Evolutionary conservation across 805 yeast species (phyloP), one percentile per base, ranked within the genome.

Genomic region (Metschnikowia similis): DNA sequence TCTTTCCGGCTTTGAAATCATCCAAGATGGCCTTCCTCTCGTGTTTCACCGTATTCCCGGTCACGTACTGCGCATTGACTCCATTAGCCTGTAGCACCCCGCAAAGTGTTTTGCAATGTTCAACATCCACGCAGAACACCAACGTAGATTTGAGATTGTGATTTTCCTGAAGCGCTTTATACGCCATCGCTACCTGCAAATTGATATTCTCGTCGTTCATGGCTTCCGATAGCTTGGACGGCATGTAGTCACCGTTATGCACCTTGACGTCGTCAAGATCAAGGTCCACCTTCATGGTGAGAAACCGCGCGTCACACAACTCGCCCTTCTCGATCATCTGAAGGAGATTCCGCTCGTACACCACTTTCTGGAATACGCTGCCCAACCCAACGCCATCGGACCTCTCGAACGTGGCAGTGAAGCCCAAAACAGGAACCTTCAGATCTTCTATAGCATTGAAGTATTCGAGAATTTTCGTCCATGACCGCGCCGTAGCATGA

Each of bases 331-430:
- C 61, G 17, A 92, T 81, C 86, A 91, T 81, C 28, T 83, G 81
- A 14, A 77, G 60, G 21, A 89, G 72, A 7, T 75, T 81, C 56
- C 84, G 74, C 58, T 87, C 87, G 58, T 75, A 90, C 0, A 84
- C 91, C 28, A 91, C 79, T 50, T 86, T 77, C 56, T 91, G 92
- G 65, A 89, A 82, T 0, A 81, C 80, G 16, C 66, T 59, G 10
- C 79, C 76, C 41, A 92, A 66, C 0, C 84, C 75, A 48, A 74
- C 69, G 5, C 80, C 81, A 64, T 91, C 98, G n/a, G 80, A 79
- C 49, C 98, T 68, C 57, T 81, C 82, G 61, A 91, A 66, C 0
- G 98, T 91, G 0, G 97, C 98, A 11, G 96, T 85, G 56, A 92
- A 89, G 2, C 98, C 97, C 13, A 89, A 71, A 0, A 89, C 80